A percentile compares a stretch with the other conserved stretches of the same genome.
These are phyloP conservation scores for Phoma sp. DNA, from an alignment of 2,329 filamentous ascomycete species.

Conservation along the genomic window DNA sequence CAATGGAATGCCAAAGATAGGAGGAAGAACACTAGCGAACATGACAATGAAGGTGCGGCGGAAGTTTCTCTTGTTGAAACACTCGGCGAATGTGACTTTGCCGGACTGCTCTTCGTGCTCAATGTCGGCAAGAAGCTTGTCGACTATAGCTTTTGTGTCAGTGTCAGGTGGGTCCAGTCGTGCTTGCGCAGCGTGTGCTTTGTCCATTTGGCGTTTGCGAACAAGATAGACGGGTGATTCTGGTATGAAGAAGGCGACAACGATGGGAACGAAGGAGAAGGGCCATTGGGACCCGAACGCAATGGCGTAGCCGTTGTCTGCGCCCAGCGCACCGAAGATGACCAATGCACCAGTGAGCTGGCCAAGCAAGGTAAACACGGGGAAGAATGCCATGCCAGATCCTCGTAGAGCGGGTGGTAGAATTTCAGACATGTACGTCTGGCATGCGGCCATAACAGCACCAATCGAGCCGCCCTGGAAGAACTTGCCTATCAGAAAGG, in stretches of 20 bases:
- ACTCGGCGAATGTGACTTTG: constrained; percentile 39
- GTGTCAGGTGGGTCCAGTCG: constrained; percentile 55
- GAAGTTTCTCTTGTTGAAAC: constrained; percentile 45
- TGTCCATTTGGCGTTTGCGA: constrained; percentile 48
- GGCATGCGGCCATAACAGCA: constrained; percentile 48
- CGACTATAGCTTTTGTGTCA: constrained; percentile 42
- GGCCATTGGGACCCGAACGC: constrained; percentile 56
- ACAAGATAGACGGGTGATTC: constrained; percentile 60
- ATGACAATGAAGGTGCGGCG: constrained; percentile 49
- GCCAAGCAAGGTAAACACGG: constrained; percentile 57
- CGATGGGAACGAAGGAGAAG: constrained; percentile 52
- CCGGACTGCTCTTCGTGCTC: constrained; percentile 33
- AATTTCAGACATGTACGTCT: constrained; percentile 61
- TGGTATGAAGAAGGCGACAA: constrained; percentile 55
- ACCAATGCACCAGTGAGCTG: constrained; percentile 54
- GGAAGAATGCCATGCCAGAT: constrained; percentile 57
- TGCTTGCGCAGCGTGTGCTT: constrained; percentile 56
- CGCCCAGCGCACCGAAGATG: constrained; percentile 46
- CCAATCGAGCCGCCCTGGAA: constrained; percentile 56
- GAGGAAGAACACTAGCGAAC: constrained; percentile 41
- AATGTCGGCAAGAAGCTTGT: constrained; percentile 31
- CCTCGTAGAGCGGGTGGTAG: constrained; percentile 55
- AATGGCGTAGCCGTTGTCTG: constrained; percentile 47
- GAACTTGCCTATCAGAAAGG: constrained; percentile 56
- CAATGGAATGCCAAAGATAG: constrained; percentile 45